These are phyloP conservation scores for Lojkania enalia DNA, from an alignment of 2,329 filamentous ascomycete species.

Conservation along the genomic window DNA sequence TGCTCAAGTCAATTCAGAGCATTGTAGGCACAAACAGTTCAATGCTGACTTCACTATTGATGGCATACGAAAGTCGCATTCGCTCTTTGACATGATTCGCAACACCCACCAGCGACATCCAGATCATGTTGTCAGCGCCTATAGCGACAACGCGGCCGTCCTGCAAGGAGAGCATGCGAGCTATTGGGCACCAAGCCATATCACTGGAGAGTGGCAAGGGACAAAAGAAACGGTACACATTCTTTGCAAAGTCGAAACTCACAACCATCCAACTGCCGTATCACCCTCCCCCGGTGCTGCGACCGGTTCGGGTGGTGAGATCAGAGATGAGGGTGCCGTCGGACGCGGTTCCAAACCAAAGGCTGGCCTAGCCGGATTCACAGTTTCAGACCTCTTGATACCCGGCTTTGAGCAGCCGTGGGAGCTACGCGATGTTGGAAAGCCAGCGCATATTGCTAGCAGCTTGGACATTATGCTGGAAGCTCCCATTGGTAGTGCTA, in stretches of 20 bases:
- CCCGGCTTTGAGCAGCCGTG: slow-evolving; percentile 81
- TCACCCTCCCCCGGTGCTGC: slow-evolving; percentile 92
- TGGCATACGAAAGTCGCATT: slow-evolving; percentile 75
- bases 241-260: slow-evolving; percentile 93
- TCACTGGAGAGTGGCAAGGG: slow-evolving; percentile 84
- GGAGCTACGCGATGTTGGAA: slow-evolving; percentile 83
- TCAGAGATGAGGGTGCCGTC: slow-evolving; percentile 92
- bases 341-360: slow-evolving; percentile 92
- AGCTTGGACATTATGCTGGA: slow-evolving; percentile 97
- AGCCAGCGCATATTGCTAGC: slow-evolving; percentile 88
- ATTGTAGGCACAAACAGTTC: slow-evolving; percentile 88
- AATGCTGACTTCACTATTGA: slow-evolving; percentile 97
- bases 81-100: slow-evolving; percentile 92
- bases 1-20: slow-evolving; percentile 97
- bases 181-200: slow-evolving; percentile 86
- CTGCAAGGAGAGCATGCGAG: slow-evolving; percentile 71
- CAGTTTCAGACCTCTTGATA: slow-evolving; percentile 90
- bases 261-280: slow-evolving; percentile 96
- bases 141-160: slow-evolving; percentile 98
- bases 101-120: slow-evolving; percentile 84
- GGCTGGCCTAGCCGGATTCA: slow-evolving; percentile 88
- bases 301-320: slow-evolving; percentile 93
- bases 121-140: slow-evolving; percentile 86
- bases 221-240: slow-evolving; percentile 86
- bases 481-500: slow-evolving; percentile 89